Percentiles rank a stretch among this genome's conserved stretches.
These are phyloP conservation scores for Phytophthora hybrid DNA, from an alignment of 352 stramenopile species.

Conservation along the genomic window DNA sequence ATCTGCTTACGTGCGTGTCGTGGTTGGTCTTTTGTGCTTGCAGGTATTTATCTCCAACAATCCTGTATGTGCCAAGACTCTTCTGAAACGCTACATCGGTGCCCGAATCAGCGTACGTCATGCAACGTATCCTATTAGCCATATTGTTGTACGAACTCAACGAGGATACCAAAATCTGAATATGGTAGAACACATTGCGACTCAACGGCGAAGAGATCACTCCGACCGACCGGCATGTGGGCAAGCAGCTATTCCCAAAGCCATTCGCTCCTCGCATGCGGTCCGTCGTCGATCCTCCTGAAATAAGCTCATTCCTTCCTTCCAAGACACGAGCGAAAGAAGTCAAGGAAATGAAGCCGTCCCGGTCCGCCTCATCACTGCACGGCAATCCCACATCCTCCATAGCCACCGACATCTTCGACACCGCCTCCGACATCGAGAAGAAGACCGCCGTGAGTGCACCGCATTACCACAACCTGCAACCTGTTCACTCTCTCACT, in stretches of 20 bases:
- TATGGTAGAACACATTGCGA: slow-evolving; percentile 56
- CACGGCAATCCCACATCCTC: slow-evolving; percentile 27
- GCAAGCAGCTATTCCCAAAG: slow-evolving; percentile 69
- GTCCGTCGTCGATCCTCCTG: slow-evolving; percentile 19
- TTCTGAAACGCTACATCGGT: slow-evolving; percentile 67
- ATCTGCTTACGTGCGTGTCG: neutral
- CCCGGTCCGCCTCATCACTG: slow-evolving; percentile 13
- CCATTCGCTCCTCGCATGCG: slow-evolving; percentile 11
- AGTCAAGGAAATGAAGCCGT: slow-evolving; percentile 25
- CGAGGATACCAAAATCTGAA: neutral
- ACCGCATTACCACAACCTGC: neutral
- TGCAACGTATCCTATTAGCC: neutral
- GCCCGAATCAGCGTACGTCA: slow-evolving; percentile 56
- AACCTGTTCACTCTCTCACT: neutral
- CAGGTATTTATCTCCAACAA: slow-evolving; percentile 78
- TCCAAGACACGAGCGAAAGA: slow-evolving; percentile 37
- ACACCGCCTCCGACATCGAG: slow-evolving; percentile 55
- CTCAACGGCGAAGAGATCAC: slow-evolving; percentile 77
- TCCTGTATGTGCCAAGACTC: slow-evolving; percentile 54
- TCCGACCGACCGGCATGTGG: slow-evolving; percentile 47
- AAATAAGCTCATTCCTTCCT: slow-evolving; percentile 8
- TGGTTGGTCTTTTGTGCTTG: neutral
- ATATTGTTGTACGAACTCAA: neutral
- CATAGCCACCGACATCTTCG: slow-evolving; percentile 55
- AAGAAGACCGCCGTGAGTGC: slow-evolving; percentile 56